Conservation (phyloP, 495 filamentous ascomycete species). For the Penicillium atrosanguineum region DNA sequence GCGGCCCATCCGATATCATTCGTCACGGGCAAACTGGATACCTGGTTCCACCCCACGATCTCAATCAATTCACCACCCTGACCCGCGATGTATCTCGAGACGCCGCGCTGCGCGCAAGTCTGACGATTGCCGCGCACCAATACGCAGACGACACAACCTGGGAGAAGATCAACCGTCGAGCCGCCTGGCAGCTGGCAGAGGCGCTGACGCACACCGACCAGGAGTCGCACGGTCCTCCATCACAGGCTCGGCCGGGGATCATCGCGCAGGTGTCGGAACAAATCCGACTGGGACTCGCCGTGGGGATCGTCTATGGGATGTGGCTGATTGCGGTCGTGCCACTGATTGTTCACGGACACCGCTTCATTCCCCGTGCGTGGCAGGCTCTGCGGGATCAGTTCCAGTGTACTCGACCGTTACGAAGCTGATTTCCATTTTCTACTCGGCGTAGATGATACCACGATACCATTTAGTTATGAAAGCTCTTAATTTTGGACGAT, state of each 20-base stretch:
- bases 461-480: background rate
- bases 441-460: background rate
- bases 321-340: conserved; percentile 38
- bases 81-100: conserved; percentile 42
- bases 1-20: conserved; percentile 62
- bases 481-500: background rate
- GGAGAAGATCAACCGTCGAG: conserved; percentile 62
- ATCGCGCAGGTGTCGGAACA: conserved; percentile 22
- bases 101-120: conserved; percentile 25
- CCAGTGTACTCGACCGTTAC: conserved; percentile 10
- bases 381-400: conserved; percentile 18
- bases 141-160: conserved; percentile 59
- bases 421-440: conserved; percentile 1
- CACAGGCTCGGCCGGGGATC: conserved; percentile 7
- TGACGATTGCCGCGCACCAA: conserved; percentile 40
- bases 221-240: conserved; percentile 13
- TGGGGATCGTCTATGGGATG: conserved; percentile 31
- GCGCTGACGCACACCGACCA: conserved; percentile 39
- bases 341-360: conserved; percentile 34
- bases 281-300: conserved; percentile 22
- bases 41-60: conserved; percentile 52
- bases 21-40: conserved; percentile 54
- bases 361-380: conserved; percentile 27
- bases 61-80: conserved; percentile 49
- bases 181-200: conserved; percentile 55